Evolutionary conservation across 768 basidiomycete species (phyloP), one percentile per base, ranked within the genome.

Genomic region (Ramaria sp.): DNA sequence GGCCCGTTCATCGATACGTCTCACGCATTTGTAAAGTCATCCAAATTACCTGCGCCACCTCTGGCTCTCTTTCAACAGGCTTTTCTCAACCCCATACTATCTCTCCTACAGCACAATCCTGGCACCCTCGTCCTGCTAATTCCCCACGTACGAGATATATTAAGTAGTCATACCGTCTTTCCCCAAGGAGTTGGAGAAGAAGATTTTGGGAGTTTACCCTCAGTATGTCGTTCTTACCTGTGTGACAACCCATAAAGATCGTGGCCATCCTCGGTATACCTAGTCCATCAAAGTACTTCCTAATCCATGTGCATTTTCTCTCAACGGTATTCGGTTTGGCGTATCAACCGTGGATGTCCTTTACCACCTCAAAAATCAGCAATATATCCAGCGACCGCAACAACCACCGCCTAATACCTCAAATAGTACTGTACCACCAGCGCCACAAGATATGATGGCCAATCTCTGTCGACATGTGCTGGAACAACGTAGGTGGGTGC

Each of bases 1-100:
- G 96, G 96, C 0, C 96, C 96, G 1, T 99, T 98, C 64, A 70
- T 98, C 41, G 92, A 97, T 60, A 68, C 78, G 0, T 66, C 74
- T 16, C 90, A 98, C 65, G 79, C 85, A 1, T 71, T 74, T 49
- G 78, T 98, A 59, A 83, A 80, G 63, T 67, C 72, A 3, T 96
- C 95, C 5, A 85, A 91, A 52, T 65, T 82, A 24, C 82, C 87
- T 55, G 68, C 74, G 48, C 71, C 78, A 1, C 85, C 88, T 0
- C 59, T 69, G 3, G 76, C 79, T 24, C 71, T 95, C 42, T 98
- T 97, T 69, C 70, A 76, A 27, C 67, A 71, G 5, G 74, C 81
- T 42, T 80, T 98, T 61, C 65, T 77, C 0, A 66, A 75, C 25
- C 76, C 74, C 9, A 67, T 98, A 3, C 67, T 70, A 1, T 64